Conservation (phyloP, 116 monocot genomes). For the Posidonia oceanica region DNA sequence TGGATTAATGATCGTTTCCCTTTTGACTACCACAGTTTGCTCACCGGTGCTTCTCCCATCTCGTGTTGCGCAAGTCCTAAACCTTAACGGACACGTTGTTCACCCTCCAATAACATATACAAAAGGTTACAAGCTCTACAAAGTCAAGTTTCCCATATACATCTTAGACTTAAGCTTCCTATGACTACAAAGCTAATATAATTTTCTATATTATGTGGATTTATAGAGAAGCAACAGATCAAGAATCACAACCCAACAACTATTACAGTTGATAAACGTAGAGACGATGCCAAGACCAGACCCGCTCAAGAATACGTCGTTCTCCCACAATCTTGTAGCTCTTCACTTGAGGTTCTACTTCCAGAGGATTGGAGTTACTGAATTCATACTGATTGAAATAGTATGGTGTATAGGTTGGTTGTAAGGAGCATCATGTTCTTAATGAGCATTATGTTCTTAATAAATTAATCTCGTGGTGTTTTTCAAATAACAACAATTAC, state of each 20-base stretch:
- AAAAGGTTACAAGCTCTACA: neutral
- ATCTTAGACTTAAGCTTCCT: neutral
- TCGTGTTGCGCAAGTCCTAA: constrained; percentile 6
- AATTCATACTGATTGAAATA: neutral
- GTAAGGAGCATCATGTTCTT: too few species aligned
- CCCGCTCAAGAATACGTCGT: neutral
- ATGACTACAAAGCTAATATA: neutral
- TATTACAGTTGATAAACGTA: too few species aligned
- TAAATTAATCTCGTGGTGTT: too few species aligned
- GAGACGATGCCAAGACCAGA: too few species aligned
- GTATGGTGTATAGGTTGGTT: too few species aligned
- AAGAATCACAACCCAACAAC: neutral
- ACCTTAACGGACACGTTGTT: neutral
- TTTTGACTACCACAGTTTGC: neutral
- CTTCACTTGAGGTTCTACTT: constrained; percentile 4
- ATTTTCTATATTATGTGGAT: neutral
- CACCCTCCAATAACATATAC: neutral
- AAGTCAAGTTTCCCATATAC: neutral
- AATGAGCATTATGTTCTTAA: too few species aligned
- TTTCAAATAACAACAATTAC: too few species aligned
- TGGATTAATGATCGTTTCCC: neutral
- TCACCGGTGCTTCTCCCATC: constrained; percentile 9
- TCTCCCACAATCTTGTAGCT: neutral
- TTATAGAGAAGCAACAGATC: neutral
- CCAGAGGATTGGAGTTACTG: constrained; percentile 10